These are phyloP conservation scores for Hericium erinaceus DNA, from an alignment of 768 basidiomycete genomes.

Conservation along the genomic window DNA sequence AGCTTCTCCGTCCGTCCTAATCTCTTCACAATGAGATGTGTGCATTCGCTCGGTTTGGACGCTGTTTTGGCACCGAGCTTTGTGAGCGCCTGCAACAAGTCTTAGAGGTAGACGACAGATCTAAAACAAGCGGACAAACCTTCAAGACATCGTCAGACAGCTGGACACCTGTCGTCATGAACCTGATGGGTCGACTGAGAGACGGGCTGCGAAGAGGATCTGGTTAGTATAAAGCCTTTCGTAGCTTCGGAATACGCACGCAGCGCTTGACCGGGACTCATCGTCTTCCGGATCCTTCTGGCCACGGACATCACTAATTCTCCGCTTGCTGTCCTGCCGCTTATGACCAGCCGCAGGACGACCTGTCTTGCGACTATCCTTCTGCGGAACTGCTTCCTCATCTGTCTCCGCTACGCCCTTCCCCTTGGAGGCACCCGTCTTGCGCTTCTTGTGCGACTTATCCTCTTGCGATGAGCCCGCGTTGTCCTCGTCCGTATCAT, in stretches of 20 bases:
- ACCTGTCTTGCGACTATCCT: background rate
- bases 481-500: constrained; percentile 6
- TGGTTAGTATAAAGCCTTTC: background rate
- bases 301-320: background rate
- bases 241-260: background rate
- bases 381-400: background rate
- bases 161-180: constrained; percentile 63
- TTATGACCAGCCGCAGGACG: background rate
- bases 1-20: constrained; percentile 86
- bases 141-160: constrained; percentile 50
- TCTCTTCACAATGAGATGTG: constrained; percentile 63
- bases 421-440: constrained; percentile 11
- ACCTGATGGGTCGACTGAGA: constrained; percentile 25
- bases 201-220: background rate
- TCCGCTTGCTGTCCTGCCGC: background rate
- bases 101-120: background rate
- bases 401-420: constrained; percentile 21
- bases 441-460: constrained; percentile 8
- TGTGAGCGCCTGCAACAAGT: constrained; percentile 37
- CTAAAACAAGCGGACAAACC: constrained; percentile 28
- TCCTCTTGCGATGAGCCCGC: constrained; percentile 5
- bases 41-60: constrained; percentile 56
- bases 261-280: background rate
- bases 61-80: constrained; percentile 63
- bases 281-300: background rate